Evolutionary conservation across 1,284 basidiomycete species (phyloP), one percentile per base, ranked within the genome.

Genomic region (Ganoderma resinaceum): DNA sequence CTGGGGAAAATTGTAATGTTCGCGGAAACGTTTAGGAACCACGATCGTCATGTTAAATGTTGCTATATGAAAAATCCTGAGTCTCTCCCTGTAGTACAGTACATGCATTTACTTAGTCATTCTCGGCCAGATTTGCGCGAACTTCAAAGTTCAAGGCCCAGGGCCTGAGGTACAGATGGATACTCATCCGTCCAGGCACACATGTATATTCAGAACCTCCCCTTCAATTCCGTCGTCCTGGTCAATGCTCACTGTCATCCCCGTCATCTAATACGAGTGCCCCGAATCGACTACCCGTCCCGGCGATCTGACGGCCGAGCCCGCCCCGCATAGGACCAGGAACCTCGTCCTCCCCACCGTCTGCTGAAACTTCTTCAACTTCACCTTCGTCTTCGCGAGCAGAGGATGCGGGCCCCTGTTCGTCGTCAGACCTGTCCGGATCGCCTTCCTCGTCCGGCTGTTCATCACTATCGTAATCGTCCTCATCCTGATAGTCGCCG

Each of bases 361-460:
- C 69, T 9, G 62, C 63, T 33, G 35, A 58, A n/a, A 37, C 49
- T 6, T 60, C 71, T 20, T 62, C 66, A 38, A 14, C 23, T 37
- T 23, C 37, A 5, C 57, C 71, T 20, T 62, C 66, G 37, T 16
- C 23, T 37, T 23, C 37, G 37, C 23, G 37, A 11, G 23, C 23
- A 5, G 58, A 40, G 23, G 35, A 58, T 9, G n/a, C 14, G 20
- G 18, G 33, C 55, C 58, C 64, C 9, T 31, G 26, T 31, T 38
- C 35, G 20, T 46, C 43, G 61, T 62, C 64, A 35, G 53, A 31
- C 26, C 43, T 67, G 29, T 73, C 78, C 16, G 76, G 75, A 9
- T 81, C 82, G 11, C 81, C 78, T 16, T 78, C 77, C 1, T 76
- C 77, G 8, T 77, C 46, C 3, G 11, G 11, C 46, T 12, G 46